Evolutionary conservation across 2,329 filamentous ascomycete genomes (phyloP).

Genomic region (Aureobasidium zeae): DNA sequence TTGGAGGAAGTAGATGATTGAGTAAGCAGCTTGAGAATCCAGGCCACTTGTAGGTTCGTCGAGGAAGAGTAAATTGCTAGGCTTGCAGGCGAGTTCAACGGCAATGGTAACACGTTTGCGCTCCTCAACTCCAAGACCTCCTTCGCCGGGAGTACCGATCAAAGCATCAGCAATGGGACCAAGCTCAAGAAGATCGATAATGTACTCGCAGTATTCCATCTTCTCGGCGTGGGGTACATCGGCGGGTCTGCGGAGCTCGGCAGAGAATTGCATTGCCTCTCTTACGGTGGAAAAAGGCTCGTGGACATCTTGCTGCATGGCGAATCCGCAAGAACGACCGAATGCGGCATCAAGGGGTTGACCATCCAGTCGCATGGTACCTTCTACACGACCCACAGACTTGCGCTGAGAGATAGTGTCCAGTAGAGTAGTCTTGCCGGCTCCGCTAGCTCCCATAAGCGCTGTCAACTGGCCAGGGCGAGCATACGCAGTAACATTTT

Average conservation of each 20-base stretch:
- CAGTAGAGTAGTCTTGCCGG: constrained; percentile 78
- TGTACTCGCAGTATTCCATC: constrained; percentile 54
- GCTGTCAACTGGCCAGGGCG: constrained; percentile 49
- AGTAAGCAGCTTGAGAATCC: constrained; percentile 55
- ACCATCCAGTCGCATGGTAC: constrained; percentile 58
- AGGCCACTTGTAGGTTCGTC: constrained; percentile 52
- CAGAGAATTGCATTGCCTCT: constrained; percentile 47
- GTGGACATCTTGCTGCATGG: constrained; percentile 63
- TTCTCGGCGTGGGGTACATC: constrained; percentile 49
- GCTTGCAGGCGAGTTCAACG: constrained; percentile 32
- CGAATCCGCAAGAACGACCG: constrained; percentile 57
- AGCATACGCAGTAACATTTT: constrained; percentile 46
- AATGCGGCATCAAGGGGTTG: constrained; percentile 48
- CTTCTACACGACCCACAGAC: constrained; percentile 53
- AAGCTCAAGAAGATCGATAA: constrained; percentile 60
- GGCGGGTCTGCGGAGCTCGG: constrained; percentile 48
- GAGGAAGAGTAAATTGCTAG: constrained; percentile 53
- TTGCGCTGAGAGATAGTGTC: constrained; percentile 52
- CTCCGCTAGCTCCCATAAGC: constrained; percentile 68
- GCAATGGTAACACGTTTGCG: constrained; percentile 54
- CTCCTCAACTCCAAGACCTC: constrained; percentile 54
- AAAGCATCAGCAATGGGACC: constrained; percentile 56
- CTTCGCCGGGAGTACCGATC: constrained; percentile 55
- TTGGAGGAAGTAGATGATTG: constrained; percentile 52
- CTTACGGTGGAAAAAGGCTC: constrained; percentile 47